phyloP scores from a whole-genome alignment of 2,329 filamentous ascomycete genomes.

The Scopulariopsis brevicaulis region DNA sequence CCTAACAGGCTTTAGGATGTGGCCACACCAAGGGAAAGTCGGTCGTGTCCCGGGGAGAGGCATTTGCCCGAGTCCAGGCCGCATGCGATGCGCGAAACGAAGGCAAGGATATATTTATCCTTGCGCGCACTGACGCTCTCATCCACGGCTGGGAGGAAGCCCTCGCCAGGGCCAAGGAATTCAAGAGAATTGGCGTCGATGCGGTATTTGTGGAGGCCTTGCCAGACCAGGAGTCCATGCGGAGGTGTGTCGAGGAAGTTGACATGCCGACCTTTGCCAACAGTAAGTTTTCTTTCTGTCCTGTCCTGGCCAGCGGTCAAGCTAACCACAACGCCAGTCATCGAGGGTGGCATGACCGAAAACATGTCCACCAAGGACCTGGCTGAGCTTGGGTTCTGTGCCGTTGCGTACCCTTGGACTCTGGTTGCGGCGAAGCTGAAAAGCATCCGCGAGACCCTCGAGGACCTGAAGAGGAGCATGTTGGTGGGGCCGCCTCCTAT shows the following conservation, averaged over 20 bases:
- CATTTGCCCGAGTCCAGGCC: conserved; percentile 31
- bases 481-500: conserved; percentile 25
- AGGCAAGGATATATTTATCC: conserved; percentile 30
- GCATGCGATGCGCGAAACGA: conserved; percentile 31
- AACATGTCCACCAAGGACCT: conserved; percentile 20
- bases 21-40: conserved; percentile 31
- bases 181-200: conserved; percentile 30
- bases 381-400: conserved; percentile 23
- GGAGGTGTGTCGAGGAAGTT: conserved; percentile 21
- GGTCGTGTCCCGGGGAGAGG: conserved; percentile 30
- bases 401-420: conserved; percentile 31
- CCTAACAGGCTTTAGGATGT: too few species aligned
- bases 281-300: conserved; percentile 5
- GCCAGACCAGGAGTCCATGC: conserved; percentile 29
- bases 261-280: conserved; percentile 28
- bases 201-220: conserved; percentile 30
- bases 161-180: conserved; percentile 25
- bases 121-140: conserved; percentile 30
- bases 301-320: too few species aligned
- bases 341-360: conserved; percentile 21
- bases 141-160: conserved; percentile 32
- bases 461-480: conserved; percentile 27
- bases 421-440: conserved; percentile 29
- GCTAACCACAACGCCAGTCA: too few species aligned
- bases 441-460: conserved; percentile 22